Evolutionary conservation across 768 basidiomycete genomes (phyloP), one percentile per base, ranked within the genome.

Genomic region (Suillus lakei): DNA sequence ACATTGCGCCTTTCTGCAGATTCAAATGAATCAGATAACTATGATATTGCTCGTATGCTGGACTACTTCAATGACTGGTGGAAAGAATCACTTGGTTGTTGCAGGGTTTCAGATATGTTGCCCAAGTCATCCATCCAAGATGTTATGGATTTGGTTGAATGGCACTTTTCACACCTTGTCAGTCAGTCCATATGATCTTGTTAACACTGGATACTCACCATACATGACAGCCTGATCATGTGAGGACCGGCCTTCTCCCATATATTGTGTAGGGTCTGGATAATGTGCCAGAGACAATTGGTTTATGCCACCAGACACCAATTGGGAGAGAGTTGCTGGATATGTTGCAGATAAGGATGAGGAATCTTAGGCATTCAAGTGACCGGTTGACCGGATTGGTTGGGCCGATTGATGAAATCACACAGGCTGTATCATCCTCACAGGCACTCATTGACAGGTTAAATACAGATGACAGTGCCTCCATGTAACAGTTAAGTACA

Each of bases 41-140:
- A 55, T 55, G 32, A 55, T 2, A 55, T 55, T 36, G 34, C 32
- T 55, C n/a, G 7, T n/a, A n/a, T 34, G 12, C 54, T 2, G 0
- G 50, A 55, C 32, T 55, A 34, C 54, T 55, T 55, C 12, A 55
- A 55, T 55, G 32, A 12, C 32, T 55, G 54, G 54, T 55, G 54
- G 54, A 55, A 23, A n/a, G 54, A n/a, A 15, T 13, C 5, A 3
- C 54, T 55, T 34, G 32, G 3, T 7, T 34, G 5, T 36, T 55
- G 32, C 32, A 13, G n/a, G 54, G 54, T 55, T 2, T 23, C 32
- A 12, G 34, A 55, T 7, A 55, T 55, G 54, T 36, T 55, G 32
- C 54, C 54, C 2, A 55, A 55, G n/a, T 55, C 32, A 55, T 55
- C 32, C 4, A 9, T 55, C 54, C 54, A 55, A 55, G 54, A 55